Conservation (phyloP, 306 rosid genomes). For the Glycine soja region DNA sequence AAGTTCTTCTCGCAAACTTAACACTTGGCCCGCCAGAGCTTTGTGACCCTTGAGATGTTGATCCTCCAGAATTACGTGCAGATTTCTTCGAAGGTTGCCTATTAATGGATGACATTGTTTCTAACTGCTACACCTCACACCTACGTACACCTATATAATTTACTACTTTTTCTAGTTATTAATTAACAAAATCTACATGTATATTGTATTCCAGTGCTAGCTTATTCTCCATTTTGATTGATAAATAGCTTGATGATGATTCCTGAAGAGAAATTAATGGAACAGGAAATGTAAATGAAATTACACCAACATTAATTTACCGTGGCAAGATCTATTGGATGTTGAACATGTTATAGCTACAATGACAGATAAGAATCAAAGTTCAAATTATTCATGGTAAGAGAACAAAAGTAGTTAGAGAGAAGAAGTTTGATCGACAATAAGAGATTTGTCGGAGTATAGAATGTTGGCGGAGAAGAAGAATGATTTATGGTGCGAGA, state of each 20-base stretch:
- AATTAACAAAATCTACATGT: not conserved
- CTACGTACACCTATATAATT: not conserved
- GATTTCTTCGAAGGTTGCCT: not conserved
- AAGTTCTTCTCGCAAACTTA: not conserved
- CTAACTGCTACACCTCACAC: not conserved
- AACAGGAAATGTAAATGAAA: not conserved
- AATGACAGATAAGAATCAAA: not conserved
- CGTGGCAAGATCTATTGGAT: not conserved
- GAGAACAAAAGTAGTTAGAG: too few species aligned
- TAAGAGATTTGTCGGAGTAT: not conserved
- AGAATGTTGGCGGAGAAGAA: not conserved
- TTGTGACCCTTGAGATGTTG: not conserved
- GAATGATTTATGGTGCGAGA: not conserved
- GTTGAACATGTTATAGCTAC: not conserved
- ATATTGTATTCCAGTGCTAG: not conserved
- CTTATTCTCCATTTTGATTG: not conserved
- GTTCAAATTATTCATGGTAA: too few species aligned
- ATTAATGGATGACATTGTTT: not conserved
- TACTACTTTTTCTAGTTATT: not conserved
- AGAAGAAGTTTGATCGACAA: not conserved
- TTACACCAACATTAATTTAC: too few species aligned
- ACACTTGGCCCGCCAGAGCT: not conserved
- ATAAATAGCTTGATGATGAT: not conserved
- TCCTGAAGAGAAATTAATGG: not conserved
- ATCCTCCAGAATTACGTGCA: not conserved